A percentile compares a stretch with the other conserved stretches of the same genome.
Evolutionary conservation across 495 filamentous ascomycete genomes (phyloP).

Genomic region (Corynascus novoguineensis): DNA sequence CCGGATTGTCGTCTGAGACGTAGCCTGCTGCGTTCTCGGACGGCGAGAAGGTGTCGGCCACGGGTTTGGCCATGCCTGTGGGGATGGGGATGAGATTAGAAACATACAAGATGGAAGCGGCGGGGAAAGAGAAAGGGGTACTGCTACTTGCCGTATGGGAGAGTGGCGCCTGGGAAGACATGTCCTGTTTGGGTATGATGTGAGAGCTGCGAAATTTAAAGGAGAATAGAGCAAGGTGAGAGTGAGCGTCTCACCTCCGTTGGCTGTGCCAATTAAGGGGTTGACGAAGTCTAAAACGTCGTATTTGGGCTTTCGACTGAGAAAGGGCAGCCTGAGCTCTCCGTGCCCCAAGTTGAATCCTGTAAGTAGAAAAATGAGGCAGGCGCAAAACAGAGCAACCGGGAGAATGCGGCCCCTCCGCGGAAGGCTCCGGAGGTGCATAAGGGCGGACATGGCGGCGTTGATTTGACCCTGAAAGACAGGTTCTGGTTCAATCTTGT

Average conservation of each 20-base stretch:
- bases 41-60: slow-evolving; percentile 51
- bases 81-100: no score
- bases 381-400: slow-evolving; percentile 26
- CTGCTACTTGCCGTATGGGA: slow-evolving; percentile 63
- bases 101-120: slow-evolving; percentile 11
- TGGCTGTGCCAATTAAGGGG: slow-evolving; percentile 57
- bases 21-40: slow-evolving; percentile 62
- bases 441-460: slow-evolving; percentile 19
- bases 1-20: slow-evolving; percentile 50
- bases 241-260: slow-evolving; percentile 44
- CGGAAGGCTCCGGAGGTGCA: slow-evolving; percentile 32
- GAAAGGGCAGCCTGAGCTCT: slow-evolving; percentile 15
- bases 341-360: slow-evolving; percentile 20
- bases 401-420: slow-evolving; percentile 34
- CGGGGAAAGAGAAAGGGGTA: not conserved
- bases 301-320: slow-evolving; percentile 15
- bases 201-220: not conserved
- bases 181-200: slow-evolving; percentile 37
- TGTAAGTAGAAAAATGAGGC: slow-evolving; percentile 27
- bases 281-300: slow-evolving; percentile 42
- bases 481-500: not conserved
- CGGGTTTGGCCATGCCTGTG: slow-evolving; percentile 60
- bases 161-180: slow-evolving; percentile 66
- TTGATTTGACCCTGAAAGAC: not conserved
- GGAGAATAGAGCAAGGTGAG: not conserved